phyloP scores from a whole-genome alignment of 2,329 filamentous ascomycete genomes.

The Emmonsiellopsis sp. region DNA sequence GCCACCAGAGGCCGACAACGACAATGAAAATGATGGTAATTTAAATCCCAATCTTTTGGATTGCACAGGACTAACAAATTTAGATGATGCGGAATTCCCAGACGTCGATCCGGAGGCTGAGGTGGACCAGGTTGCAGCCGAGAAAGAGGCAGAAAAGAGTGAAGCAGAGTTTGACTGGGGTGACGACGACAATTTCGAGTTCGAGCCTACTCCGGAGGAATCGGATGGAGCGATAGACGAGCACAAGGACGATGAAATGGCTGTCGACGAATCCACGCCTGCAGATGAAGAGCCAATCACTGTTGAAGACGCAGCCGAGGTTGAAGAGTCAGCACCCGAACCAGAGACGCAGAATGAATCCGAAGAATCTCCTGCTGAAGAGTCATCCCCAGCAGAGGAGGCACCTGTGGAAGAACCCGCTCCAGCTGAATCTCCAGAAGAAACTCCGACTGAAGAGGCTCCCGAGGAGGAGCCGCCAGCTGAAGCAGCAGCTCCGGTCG shows the following conservation, averaged over 20 bases:
- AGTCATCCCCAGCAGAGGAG: neutral
- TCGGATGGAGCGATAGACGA: conserved; percentile 19
- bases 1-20: neutral
- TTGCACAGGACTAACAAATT: neutral
- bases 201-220: neutral
- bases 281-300: neutral
- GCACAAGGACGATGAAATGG: conserved; percentile 1
- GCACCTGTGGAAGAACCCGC: neutral
- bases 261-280: conserved; percentile 1
- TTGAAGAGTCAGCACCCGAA: neutral
- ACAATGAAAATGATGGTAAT: conserved; percentile 16
- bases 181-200: neutral
- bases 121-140: conserved; percentile 11
- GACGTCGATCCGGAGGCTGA: conserved; percentile 2
- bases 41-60: neutral
- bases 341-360: neutral
- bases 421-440: conserved; percentile 1
- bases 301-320: conserved; percentile 4
- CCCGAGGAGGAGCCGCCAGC: neutral
- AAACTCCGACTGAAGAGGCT: neutral
- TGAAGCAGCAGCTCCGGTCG: conserved; percentile 2
- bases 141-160: conserved; percentile 15
- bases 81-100: neutral
- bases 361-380: neutral
- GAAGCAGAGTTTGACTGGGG: conserved; percentile 17